Conservation (phyloP, 768 basidiomycete genomes). For the Leccinum disarticulatum region DNA sequence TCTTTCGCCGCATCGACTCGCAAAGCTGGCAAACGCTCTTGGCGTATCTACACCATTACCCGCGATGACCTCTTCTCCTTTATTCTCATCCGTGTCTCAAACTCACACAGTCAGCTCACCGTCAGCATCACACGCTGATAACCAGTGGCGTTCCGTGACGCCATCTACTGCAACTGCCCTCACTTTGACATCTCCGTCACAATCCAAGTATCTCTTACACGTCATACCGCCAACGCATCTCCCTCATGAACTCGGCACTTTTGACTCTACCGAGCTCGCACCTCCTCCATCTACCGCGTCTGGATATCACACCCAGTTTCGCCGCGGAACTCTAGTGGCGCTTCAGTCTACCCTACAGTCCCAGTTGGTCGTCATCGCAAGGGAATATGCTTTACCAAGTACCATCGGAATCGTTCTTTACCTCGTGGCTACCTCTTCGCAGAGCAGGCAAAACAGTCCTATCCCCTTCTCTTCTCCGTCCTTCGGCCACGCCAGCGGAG, state of each 20-base stretch:
- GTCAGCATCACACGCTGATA: slow-evolving; percentile 29
- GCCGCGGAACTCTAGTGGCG: slow-evolving; percentile 83
- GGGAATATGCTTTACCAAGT: slow-evolving; percentile 90
- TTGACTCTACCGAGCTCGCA: slow-evolving; percentile 44
- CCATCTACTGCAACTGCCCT: slow-evolving; percentile 45
- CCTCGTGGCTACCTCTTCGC: slow-evolving; percentile 50
- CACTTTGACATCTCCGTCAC: slow-evolving; percentile 36
- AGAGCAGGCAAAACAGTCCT: slow-evolving; percentile 15
- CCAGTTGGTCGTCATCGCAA: slow-evolving; percentile 85
- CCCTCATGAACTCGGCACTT: slow-evolving; percentile 56
- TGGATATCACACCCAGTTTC: slow-evolving; percentile 78
- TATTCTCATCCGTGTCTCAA: slow-evolving; percentile 13
- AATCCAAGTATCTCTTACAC: slow-evolving; percentile 76
- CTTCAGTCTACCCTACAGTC: slow-evolving; percentile 80
- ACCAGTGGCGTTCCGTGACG: slow-evolving; percentile 49
- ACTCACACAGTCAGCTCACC: slow-evolving; percentile 16
- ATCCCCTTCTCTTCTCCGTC: slow-evolving; percentile 18
- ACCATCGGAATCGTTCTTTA: slow-evolving; percentile 83
- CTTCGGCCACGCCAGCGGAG: slow-evolving; percentile 34
- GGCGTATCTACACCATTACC: slow-evolving; percentile 78
- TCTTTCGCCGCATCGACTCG: slow-evolving; percentile 72
- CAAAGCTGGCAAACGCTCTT: slow-evolving; percentile 82
- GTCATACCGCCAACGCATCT: slow-evolving; percentile 77
- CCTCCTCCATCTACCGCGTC: slow-evolving; percentile 59
- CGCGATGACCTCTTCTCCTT: slow-evolving; percentile 32